phyloP scores from a whole-genome alignment of 2,329 filamentous ascomycete genomes.

The Talaromyces sp. region DNA sequence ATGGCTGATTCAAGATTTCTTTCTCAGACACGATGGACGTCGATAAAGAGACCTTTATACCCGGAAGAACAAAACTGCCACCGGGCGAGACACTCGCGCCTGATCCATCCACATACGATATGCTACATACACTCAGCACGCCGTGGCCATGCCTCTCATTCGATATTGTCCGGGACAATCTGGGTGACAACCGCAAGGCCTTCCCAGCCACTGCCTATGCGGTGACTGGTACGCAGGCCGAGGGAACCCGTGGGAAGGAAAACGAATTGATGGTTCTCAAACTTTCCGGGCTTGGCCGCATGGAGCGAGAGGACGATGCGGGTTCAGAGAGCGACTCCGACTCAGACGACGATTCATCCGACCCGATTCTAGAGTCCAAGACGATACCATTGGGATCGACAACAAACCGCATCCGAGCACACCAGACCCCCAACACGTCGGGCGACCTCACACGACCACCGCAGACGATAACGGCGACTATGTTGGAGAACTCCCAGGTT shows the following conservation, averaged over 20 bases:
- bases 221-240: constrained; percentile 90
- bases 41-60: constrained; percentile 91
- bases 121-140: constrained; percentile 90
- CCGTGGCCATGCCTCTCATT: constrained; percentile 97
- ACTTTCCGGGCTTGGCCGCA: constrained; percentile 82
- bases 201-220: constrained; percentile 95
- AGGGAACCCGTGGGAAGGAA: constrained; percentile 65
- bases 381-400: constrained; percentile 79
- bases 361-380: constrained; percentile 91
- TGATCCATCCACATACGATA: constrained; percentile 91
- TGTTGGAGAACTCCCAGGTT: constrained; percentile 84
- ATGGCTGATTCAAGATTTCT: constrained; percentile 13
- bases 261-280: constrained; percentile 97
- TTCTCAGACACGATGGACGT: constrained; percentile 76
- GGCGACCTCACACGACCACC: constrained; percentile 63
- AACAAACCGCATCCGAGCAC: constrained; percentile 86
- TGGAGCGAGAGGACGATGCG: constrained; percentile 67
- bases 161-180: constrained; percentile 77
- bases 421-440: constrained; percentile 65
- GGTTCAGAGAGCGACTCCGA: constrained; percentile 65
- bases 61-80: constrained; percentile 84
- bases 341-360: constrained; percentile 65
- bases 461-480: constrained; percentile 79
- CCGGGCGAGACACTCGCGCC: constrained; percentile 86
- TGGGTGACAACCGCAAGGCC: constrained; percentile 84